Evolutionary conservation across 2,329 filamentous ascomycete species (phyloP).

Genomic region (Cladosporium sp.): DNA sequence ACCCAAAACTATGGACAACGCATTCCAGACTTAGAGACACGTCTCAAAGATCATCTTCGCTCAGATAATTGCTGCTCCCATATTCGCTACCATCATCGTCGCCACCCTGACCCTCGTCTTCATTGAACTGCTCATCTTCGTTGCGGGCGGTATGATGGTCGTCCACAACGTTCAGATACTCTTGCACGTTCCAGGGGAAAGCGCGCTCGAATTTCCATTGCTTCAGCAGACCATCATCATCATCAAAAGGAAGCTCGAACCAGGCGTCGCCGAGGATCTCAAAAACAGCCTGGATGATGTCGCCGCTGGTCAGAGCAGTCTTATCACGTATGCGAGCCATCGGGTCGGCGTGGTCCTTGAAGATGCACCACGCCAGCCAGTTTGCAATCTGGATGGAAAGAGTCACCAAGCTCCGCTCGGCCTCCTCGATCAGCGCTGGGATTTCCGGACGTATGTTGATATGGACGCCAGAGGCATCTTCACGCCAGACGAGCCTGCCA

Average conservation of each 20-base stretch:
- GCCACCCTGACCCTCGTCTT: too few species aligned
- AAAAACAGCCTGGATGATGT: background rate
- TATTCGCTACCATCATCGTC: too few species aligned
- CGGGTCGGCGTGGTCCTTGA: background rate
- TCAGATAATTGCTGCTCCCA: background rate
- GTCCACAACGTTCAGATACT: too few species aligned
- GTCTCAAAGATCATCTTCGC: background rate
- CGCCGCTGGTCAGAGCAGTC: background rate
- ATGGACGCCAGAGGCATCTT: background rate
- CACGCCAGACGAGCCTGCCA: background rate
- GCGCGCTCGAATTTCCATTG: background rate
- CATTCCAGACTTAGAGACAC: too few species aligned
- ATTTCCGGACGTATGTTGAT: background rate
- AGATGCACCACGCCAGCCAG: background rate
- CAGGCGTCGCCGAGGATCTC: slow-evolving; percentile 3
- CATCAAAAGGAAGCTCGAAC: slow-evolving; percentile 6
- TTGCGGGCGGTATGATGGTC: too few species aligned
- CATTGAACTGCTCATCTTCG: too few species aligned
- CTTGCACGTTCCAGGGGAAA: too few species aligned
- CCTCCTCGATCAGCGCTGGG: background rate
- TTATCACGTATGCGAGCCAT: background rate
- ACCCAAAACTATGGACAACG: too few species aligned
- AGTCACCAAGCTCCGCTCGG: background rate
- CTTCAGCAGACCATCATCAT: background rate
- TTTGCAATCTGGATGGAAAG: slow-evolving; percentile 1